Evolutionary conservation across 2,329 filamentous ascomycete genomes (phyloP), one percentile per base, ranked within the genome.

Genomic region (Cladophialophora immunda): DNA sequence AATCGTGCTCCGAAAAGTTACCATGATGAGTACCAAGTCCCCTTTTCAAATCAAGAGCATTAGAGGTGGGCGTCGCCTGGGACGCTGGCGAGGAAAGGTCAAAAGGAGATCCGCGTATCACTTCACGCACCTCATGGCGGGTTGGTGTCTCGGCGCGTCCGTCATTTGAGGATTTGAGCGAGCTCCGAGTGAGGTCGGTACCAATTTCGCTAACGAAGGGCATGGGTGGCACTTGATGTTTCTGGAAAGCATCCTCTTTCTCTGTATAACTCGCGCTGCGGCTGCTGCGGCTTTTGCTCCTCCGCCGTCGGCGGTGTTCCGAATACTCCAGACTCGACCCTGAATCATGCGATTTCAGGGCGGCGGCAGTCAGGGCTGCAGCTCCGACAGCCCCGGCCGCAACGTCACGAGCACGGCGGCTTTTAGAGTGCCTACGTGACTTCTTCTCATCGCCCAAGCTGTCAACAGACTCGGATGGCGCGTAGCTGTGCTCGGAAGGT

Each of bases 141-240:
- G 84, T 90, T 25, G 89, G 88, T 19, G 91, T 92, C 55, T 86
- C 84, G 17, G 92, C 90, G 59, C 89, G 83, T 70, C 92, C 92
- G 0, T 92, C 92, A 30, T 91, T 89, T 32, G 92, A 91, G 4
- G 94, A 95, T 19, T 95, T 80, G 62, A 98, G 92, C 0, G 94
- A 97, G 17, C 91, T 91, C 72, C 94, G 86, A 0, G 94, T 98
- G 63, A 97, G 79, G 59, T 97, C 94, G 0, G 94, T 97, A 50
- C 91, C 88, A 65, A 97, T 87, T 64, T 93, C 92, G 78, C 94
- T 97, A 78, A 91, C 90, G 69, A 97, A 85, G 2, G 94, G 94
- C 90, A 97, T 93, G 5, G 92, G 92, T 6, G 93, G 90, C 15
- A 92, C 86, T 57, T 88, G 82, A 59, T 87, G 84, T 70, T 78